Evolutionary conservation across 2,329 filamentous ascomycete genomes (phyloP), one percentile per base, ranked within the genome.

Genomic region (Coniochaeta sp.): DNA sequence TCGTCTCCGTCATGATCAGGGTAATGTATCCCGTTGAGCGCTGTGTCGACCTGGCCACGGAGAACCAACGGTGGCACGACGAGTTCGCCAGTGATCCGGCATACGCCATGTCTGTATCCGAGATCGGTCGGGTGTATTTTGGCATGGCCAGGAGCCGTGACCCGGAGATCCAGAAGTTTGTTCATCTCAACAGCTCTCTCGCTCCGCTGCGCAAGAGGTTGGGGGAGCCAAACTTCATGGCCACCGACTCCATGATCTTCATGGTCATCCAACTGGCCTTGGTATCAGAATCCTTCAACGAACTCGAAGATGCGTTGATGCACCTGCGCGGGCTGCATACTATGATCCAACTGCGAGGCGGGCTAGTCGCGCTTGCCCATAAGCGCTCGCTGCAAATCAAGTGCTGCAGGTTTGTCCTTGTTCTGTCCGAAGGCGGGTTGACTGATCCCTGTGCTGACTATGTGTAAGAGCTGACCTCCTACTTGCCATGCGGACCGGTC

Each of bases 311-410:
- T 8, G 59, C 58, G 17, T 38, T 50, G 14, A 61, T 60, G n/a
- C 64, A 66, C 34, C n/a, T 63, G 19, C 32, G 54, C 6, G 64
- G 63, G 5, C 52, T 66, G 40, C 58, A 47, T 30, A 54, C 61
- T 2, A 55, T 66, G 14, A 58, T 66, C 36, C n/a, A 58, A 9
- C 38, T 66, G 1, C 61, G 64, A 1, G 64, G 64, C 14, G 64
- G 64, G 1, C 56, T 66, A 4, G 1, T 12, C 4, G 34, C 50
- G 1, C 47, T 71, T 12, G 34, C 28, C 17, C 9, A 59, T 32
- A 63, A 61, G 55, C 50, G 22, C 4, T 42, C 60, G 12, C 57
- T 66, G n/a, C 64, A 65, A 56, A 19, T 52, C 22, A 66, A 66
- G 44, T 59, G 61, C 16, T 64, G 63, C 40, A 57, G 64, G 62